Conservation (phyloP, 257 asterid genomes). For the Cinchona pubescens region DNA sequence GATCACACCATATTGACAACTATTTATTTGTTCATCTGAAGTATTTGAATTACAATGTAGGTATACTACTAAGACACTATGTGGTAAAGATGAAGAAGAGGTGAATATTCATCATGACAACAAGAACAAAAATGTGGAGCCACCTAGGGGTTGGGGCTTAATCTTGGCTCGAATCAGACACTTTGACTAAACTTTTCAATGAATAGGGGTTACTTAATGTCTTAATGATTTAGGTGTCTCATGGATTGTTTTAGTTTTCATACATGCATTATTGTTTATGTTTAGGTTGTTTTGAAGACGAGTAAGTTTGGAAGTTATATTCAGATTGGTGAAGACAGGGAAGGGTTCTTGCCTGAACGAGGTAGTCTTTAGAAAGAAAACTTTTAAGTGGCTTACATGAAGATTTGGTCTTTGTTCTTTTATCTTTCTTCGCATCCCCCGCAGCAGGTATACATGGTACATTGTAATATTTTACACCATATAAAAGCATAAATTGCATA, state of each 20-base stretch:
- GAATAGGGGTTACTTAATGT: background rate
- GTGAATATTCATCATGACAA: slow-evolving; percentile 21
- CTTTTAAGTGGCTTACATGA: background rate
- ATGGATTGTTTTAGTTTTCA: slow-evolving; percentile 15
- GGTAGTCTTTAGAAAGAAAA: slow-evolving; percentile 64
- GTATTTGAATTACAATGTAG: slow-evolving; percentile 35
- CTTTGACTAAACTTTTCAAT: slow-evolving; percentile 27
- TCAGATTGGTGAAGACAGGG: slow-evolving; percentile 93
- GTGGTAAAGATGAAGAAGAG: slow-evolving; percentile 71
- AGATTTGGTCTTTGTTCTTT: background rate
- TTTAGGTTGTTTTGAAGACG: slow-evolving; percentile 70
- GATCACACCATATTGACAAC: background rate
- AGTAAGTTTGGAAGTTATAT: slow-evolving; percentile 89
- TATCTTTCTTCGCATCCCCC: background rate
- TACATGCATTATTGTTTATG: slow-evolving; percentile 9
- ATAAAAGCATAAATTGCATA: background rate
- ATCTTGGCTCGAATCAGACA: slow-evolving; percentile 76
- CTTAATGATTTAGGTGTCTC: background rate
- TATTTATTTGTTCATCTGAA: background rate
- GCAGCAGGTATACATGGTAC: background rate
- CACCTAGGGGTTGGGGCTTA: slow-evolving; percentile 68
- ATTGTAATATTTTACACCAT: background rate
- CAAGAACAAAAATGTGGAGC: slow-evolving; percentile 41
- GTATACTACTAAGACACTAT: slow-evolving; percentile 76
- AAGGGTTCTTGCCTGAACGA: slow-evolving; percentile 76